Conservation (phyloP, 1,284 basidiomycete genomes). For the Ustilago shanxiensis region DNA sequence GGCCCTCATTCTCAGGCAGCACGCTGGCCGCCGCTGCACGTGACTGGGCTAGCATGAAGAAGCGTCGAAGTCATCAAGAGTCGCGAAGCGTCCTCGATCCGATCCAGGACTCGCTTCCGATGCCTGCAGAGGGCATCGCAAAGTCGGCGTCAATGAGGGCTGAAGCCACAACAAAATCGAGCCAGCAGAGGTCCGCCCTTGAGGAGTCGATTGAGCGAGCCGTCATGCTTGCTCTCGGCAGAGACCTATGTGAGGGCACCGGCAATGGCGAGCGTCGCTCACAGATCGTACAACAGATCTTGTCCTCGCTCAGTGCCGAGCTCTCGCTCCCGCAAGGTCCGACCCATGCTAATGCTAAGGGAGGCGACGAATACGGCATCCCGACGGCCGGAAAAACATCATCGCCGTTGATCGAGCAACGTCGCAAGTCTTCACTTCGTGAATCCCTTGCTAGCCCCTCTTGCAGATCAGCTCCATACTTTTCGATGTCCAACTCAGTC, state of each 20-base stretch:
- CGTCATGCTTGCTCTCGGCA: constrained; percentile 32
- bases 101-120: not conserved
- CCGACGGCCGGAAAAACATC: not conserved
- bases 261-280: constrained; percentile 24
- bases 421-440: constrained; percentile 6
- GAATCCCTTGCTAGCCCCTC: not conserved
- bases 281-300: constrained; percentile 35
- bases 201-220: constrained; percentile 43
- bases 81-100: constrained; percentile 8
- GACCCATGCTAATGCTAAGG: not conserved
- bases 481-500: not conserved
- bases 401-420: not conserved
- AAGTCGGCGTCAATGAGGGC: not conserved
- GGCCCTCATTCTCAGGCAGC: constrained; percentile 44
- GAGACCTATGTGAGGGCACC: constrained; percentile 7
- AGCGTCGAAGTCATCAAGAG: constrained; percentile 17
- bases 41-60: constrained; percentile 47
- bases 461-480: not conserved
- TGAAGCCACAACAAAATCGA: not conserved
- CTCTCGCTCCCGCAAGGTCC: constrained; percentile 12
- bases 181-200: constrained; percentile 1
- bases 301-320: constrained; percentile 28
- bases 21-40: constrained; percentile 48
- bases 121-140: not conserved
- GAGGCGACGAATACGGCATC: not conserved